Conservation (phyloP, 2,329 filamentous ascomycete species). For the Phyllachora maydis region DNA sequence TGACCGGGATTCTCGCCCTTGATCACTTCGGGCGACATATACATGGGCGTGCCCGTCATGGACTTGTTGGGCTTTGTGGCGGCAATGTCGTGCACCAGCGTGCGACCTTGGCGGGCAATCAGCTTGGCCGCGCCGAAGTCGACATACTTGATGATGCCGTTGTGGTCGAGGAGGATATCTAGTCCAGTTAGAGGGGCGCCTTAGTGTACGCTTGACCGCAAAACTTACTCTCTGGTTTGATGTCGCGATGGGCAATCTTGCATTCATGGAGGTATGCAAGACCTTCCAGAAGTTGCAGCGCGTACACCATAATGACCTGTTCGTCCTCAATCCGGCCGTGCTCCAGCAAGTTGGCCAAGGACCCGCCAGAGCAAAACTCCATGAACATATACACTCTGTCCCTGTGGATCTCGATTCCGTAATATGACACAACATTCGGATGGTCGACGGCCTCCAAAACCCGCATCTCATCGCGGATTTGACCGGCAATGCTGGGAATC, state of each 20-base stretch:
- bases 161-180: slow-evolving; percentile 93
- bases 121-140: slow-evolving; percentile 97
- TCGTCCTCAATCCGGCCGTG: slow-evolving; percentile 96
- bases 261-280: slow-evolving; percentile 84
- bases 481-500: slow-evolving; percentile 80
- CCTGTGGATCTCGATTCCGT: slow-evolving; percentile 91
- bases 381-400: slow-evolving; percentile 99
- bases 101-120: slow-evolving; percentile 83
- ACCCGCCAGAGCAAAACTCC: slow-evolving; percentile 96
- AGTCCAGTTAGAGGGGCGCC: slow-evolving; percentile 2
- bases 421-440: slow-evolving; percentile 94
- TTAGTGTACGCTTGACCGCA: background rate
- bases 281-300: slow-evolving; percentile 81
- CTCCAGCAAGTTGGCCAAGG: slow-evolving; percentile 71
- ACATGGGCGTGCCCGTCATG: slow-evolving; percentile 98
- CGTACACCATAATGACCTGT: slow-evolving; percentile 92
- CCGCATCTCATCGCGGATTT: slow-evolving; percentile 94
- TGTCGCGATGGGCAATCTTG: slow-evolving; percentile 85
- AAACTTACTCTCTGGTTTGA: slow-evolving; percentile 85
- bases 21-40: slow-evolving; percentile 99
- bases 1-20: slow-evolving; percentile 67
- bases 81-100: slow-evolving; percentile 45
- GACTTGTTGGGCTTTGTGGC: slow-evolving; percentile 56
- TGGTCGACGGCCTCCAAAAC: slow-evolving; percentile 91
- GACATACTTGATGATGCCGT: slow-evolving; percentile 97